Evolutionary conservation across 2,329 filamentous ascomycete genomes (phyloP), one percentile per base, ranked within the genome.

Genomic region (Moelleriella libera): DNA sequence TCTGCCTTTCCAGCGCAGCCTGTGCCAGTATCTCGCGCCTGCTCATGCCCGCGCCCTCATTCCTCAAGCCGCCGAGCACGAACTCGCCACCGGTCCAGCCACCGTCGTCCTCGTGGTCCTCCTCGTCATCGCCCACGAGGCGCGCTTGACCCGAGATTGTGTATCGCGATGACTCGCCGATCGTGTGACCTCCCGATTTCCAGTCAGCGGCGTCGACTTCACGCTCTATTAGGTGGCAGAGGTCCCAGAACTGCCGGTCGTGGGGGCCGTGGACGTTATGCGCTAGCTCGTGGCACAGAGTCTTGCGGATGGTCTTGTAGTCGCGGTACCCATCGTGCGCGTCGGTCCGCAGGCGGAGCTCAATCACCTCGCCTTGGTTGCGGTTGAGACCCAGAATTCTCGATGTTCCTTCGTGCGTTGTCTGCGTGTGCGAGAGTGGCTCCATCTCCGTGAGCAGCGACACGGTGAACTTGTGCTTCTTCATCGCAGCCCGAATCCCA

Each of bases 401-500:
- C 45, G 81, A 81, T n/a, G 74, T 75, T 44, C 77, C 76, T 57
- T 92, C 83, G 58, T 86, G 83, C 4, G 78, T 85, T 1, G 70
- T 63, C 52, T 74, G 63, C 0, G 89, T 96, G 63, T 96, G 80
- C 54, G 82, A 75, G 0, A 82, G 73, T 0, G 92, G 92, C 57
- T 98, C 85, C 90, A 98, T 97, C 66, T 98, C 92, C 0, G 89
- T 96, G 30, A 98, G 72, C 3, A 97, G 65, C 0, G 83, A 83
- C 1, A 98, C 92, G 21, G 75, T 78, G 69, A 94, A 96, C 53
- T 81, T 77, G 68, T 95, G 89, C 56, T 81, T 82, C 12, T 76
- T 71, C 92, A 98, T 98, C 1, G 80, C 76, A 1, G 82, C 72
- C 52, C 82, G 82, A 65, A 98, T 90, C 6, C 92, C 92, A 0